Base-by-base conservation (phyloP, 257 asterid genomes). In the Solanum medicagineum region DNA sequence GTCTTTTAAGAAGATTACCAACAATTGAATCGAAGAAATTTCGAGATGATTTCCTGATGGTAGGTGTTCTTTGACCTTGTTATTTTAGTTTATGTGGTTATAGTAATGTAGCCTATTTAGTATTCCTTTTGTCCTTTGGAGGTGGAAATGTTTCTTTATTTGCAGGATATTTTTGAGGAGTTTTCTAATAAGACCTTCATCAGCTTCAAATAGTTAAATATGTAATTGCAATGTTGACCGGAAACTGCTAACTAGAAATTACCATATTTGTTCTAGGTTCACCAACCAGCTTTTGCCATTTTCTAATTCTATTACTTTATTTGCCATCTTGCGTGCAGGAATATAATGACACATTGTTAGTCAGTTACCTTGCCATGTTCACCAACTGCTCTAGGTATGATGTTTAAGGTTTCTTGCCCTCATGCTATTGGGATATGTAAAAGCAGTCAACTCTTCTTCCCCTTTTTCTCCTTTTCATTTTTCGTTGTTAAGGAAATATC, bases 11-110 rank as follows among this genome's bases (percentile, higher is more conserved):
- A 90, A 93, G 99, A 91, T 91, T 94, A 86, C 99, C 99, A 36
- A 96, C 98, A 85, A 93, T 93, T 59, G 99, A 96, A 84, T 96
- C 99, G 20, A 93, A 92, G 73, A 94, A 91, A 88, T 96, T 96
- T 87, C 96, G 87, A 88, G 98, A 96, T 81, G 98, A 96, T 90
- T 96, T 96, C 92, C 89, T 96, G 93, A 96, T 96, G 98, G 99
- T 96, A 81, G 89, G 98, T 88, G 85, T 79, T 89, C 13, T n/a
- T 73, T 45, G 57, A 45, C 40, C 57, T 73, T 73, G n/a, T 73
- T 45, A n/a, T 20, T 73, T 40, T 36, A 73, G 57, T 73, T 73
- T 36, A 73, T 40, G 0, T 45, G 57, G 19, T 45, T 73, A 7
- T 3, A 73, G 19, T 70, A 10, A 70, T 70, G 80, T 42, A 10